Percentiles rank a stretch among this genome's conserved stretches.
Evolutionary conservation across 805 yeast species (phyloP).

Genomic region (Monosporozyma aquatica): DNA sequence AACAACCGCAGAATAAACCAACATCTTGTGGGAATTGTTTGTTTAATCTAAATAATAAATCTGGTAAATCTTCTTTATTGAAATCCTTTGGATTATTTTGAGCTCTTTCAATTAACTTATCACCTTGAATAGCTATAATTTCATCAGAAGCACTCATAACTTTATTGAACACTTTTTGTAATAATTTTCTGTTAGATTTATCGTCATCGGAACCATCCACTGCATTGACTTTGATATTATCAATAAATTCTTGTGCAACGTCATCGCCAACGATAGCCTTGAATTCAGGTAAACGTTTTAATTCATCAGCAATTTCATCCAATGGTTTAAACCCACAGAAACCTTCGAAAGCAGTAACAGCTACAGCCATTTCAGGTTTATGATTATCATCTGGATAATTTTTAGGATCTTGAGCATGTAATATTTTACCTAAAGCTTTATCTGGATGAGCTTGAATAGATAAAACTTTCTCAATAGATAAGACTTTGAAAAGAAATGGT

Average conservation of each 20-base stretch:
- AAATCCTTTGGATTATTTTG: conserved; percentile 49
- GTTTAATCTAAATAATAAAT: conserved; percentile 66
- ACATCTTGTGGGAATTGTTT: conserved; percentile 88
- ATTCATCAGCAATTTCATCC: conserved; percentile 58
- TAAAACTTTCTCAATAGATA: conserved; percentile 85
- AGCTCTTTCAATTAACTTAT: conserved; percentile 59
- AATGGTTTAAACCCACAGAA: conserved; percentile 97
- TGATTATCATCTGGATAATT: conserved; percentile 97
- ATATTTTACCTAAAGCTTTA: conserved; percentile 65
- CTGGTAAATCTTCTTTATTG: conserved; percentile 46
- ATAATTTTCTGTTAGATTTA: conserved; percentile 47
- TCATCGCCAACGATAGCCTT: conserved; percentile 58
- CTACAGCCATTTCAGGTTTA: conserved; percentile 99
- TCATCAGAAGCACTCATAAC: conserved; percentile 77
- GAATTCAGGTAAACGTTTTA: conserved; percentile 71
- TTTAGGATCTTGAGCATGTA: conserved; percentile 77
- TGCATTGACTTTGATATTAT: conserved; percentile 38
- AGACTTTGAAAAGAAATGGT: conserved; percentile 89
- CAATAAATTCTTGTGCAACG: conserved; percentile 43
- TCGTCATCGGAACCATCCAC: conserved; percentile 45
- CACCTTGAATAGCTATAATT: conserved; percentile 48
- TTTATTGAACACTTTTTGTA: conserved; percentile 67
- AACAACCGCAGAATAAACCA: conserved; percentile 93
- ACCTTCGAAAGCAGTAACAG: conserved; percentile 91
- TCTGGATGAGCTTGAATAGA: conserved; percentile 98